Conservation (phyloP, 345 rosid genomes). For the Citrus reticulata region DNA sequence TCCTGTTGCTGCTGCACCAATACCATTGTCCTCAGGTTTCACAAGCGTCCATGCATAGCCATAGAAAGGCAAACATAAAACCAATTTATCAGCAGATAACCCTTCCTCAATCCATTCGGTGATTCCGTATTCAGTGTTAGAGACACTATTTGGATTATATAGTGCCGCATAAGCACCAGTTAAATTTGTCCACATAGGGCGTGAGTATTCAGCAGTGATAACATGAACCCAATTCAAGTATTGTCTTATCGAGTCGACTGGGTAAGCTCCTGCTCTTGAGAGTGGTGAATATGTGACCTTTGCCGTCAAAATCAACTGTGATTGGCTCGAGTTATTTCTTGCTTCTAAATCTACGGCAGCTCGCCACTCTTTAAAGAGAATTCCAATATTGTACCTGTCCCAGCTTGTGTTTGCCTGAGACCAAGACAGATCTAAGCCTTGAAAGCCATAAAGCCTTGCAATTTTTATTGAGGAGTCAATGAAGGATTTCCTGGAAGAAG, state of each 20-base stretch:
- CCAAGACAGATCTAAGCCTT: slow-evolving; percentile 28
- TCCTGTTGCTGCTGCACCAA: slow-evolving; percentile 24
- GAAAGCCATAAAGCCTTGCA: background rate
- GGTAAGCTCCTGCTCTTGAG: rapidly evolving
- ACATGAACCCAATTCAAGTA: slow-evolving; percentile 25
- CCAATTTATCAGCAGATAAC: slow-evolving; percentile 12
- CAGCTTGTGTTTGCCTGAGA: background rate
- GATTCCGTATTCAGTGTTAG: slow-evolving; percentile 17
- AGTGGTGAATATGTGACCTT: rapidly evolving
- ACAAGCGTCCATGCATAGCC: slow-evolving; percentile 30
- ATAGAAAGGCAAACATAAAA: slow-evolving; percentile 27
- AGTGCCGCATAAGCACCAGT: slow-evolving; percentile 22
- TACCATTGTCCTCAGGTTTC: background rate
- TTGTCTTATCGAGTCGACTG: slow-evolving; percentile 4
- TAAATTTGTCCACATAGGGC: slow-evolving; percentile 2
- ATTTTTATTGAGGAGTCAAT: background rate
- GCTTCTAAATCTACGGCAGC: slow-evolving; percentile 12
- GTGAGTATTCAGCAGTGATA: slow-evolving; percentile 9
- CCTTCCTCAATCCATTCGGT: background rate
- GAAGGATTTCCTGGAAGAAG: slow-evolving; percentile 3
- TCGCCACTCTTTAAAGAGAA: background rate
- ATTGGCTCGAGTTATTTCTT: background rate
- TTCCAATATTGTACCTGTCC: background rate
- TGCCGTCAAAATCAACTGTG: slow-evolving; percentile 16
- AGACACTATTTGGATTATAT: slow-evolving; percentile 1